phyloP scores from a whole-genome alignment of 805 yeast species.

The Candida silvatica region DNA sequence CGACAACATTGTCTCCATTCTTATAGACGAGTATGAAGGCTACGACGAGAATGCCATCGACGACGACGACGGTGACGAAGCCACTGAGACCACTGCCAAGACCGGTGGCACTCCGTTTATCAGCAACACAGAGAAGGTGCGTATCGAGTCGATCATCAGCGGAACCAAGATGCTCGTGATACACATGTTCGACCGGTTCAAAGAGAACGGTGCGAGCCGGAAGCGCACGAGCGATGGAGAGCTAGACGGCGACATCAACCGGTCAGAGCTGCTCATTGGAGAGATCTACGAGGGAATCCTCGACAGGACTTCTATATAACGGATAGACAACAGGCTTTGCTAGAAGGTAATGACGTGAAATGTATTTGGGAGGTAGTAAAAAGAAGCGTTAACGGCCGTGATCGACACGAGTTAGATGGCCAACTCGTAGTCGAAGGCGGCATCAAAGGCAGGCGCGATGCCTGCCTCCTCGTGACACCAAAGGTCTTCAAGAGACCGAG shows the following conservation, averaged over 20 bases:
- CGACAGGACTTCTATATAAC: constrained; percentile 24
- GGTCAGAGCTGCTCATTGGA: constrained; percentile 23
- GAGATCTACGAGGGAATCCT: constrained; percentile 28
- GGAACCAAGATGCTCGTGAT: constrained; percentile 23
- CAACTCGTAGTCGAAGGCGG: too few species aligned
- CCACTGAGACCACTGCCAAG: neutral
- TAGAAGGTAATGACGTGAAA: neutral
- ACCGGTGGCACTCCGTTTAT: constrained; percentile 7
- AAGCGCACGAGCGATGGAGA: neutral
- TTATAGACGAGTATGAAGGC: constrained; percentile 20
- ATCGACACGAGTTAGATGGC: too few species aligned
- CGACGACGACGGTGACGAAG: constrained; percentile 4
- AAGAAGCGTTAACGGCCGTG: too few species aligned
- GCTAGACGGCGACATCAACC: constrained; percentile 3
- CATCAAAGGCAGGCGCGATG: constrained; percentile 10
- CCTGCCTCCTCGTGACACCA: constrained; percentile 20
- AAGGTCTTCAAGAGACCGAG: constrained; percentile 18
- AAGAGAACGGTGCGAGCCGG: constrained; percentile 5
- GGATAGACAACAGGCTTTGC: neutral
- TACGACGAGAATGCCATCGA: constrained; percentile 4
- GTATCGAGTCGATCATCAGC: constrained; percentile 24
- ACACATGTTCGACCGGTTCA: constrained; percentile 21
- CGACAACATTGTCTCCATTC: constrained; percentile 22
- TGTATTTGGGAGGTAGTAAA: neutral
- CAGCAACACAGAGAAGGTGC: constrained; percentile 25